Conservation (phyloP, 208 protist genomes). For the Hexamita inflata region DNA sequence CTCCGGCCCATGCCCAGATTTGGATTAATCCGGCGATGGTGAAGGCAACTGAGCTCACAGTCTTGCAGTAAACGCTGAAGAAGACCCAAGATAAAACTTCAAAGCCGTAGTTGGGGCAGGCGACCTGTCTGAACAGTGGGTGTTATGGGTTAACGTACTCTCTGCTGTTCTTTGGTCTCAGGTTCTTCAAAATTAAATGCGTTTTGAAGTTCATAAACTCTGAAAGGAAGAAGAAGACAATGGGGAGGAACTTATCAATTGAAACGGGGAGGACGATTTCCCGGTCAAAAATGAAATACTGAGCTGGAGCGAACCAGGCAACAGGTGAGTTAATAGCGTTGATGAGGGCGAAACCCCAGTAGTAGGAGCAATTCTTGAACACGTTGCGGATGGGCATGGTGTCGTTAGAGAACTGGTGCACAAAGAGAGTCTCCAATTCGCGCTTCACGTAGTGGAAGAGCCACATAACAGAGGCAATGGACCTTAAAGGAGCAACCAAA, state of each 20-base stretch:
- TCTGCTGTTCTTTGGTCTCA: constrained; percentile 53
- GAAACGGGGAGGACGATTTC: constrained; percentile 15
- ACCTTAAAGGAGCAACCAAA: constrained; percentile 58
- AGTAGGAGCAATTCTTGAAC: constrained; percentile 78
- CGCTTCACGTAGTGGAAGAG: constrained; percentile 71
- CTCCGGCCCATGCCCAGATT: background rate
- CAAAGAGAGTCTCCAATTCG: constrained; percentile 71
- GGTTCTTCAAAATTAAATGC: constrained; percentile 64
- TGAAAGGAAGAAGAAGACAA: constrained; percentile 47
- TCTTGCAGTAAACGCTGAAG: constrained; percentile 47
- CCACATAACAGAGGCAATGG: constrained; percentile 61
- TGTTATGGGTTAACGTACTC: constrained; percentile 61
- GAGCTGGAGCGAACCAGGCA: background rate
- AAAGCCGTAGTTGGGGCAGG: constrained; percentile 80
- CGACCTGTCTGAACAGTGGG: constrained; percentile 64
- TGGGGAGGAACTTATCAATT: constrained; percentile 25
- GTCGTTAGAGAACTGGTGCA: constrained; percentile 71
- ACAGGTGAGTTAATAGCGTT: constrained; percentile 14
- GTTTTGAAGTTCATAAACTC: constrained; percentile 68
- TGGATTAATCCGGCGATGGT: background rate
- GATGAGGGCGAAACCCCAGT: constrained; percentile 65
- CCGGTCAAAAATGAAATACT: no score
- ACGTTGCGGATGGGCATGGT: constrained; percentile 79
- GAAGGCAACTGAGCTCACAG: background rate
- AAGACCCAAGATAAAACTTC: constrained; percentile 72